Percentiles rank a stretch among this genome's conserved stretches.
These are phyloP conservation scores for Boeremia exigua DNA, from an alignment of 2,329 filamentous ascomycete genomes.

Conservation along the genomic window DNA sequence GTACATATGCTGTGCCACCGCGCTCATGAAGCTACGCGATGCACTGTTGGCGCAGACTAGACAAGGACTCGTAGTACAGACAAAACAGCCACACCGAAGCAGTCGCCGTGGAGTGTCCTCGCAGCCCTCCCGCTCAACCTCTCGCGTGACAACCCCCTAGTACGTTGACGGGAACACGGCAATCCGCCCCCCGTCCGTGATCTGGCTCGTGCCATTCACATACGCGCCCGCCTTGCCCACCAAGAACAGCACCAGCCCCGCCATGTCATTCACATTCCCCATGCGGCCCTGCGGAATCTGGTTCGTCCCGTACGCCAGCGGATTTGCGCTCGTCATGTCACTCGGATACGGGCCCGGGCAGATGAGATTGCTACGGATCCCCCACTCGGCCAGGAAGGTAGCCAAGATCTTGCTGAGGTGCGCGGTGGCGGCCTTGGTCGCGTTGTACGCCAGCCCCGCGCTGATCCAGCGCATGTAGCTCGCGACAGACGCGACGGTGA, in stretches of 20 bases:
- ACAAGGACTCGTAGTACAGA: too few species aligned
- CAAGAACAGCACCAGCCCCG: slow-evolving; percentile 58
- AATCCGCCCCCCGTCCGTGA: slow-evolving; percentile 55
- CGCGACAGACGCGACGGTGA: slow-evolving; percentile 52
- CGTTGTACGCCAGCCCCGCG: slow-evolving; percentile 52
- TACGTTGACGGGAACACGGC: slow-evolving; percentile 44
- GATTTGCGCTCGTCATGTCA: slow-evolving; percentile 50
- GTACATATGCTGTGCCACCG: too few species aligned
- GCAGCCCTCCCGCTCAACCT: too few species aligned
- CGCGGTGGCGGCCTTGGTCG: slow-evolving; percentile 52
- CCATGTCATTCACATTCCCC: slow-evolving; percentile 55
- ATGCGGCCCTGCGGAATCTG: slow-evolving; percentile 50
- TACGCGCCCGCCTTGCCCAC: slow-evolving; percentile 59
- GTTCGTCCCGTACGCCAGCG: slow-evolving; percentile 39
- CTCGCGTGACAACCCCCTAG: too few species aligned
- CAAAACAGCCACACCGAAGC: too few species aligned
- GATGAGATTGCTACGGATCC: slow-evolving; percentile 56
- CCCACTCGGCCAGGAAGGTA: slow-evolving; percentile 52
- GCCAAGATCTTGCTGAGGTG: slow-evolving; percentile 55
- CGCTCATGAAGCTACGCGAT: too few species aligned
- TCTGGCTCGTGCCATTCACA: slow-evolving; percentile 59
- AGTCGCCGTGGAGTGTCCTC: too few species aligned
- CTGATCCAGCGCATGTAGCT: slow-evolving; percentile 48
- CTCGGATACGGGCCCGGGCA: slow-evolving; percentile 53
- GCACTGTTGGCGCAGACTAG: too few species aligned